phyloP scores from a whole-genome alignment of 1,284 basidiomycete genomes.

The Pseudozyma hubeiensis region DNA sequence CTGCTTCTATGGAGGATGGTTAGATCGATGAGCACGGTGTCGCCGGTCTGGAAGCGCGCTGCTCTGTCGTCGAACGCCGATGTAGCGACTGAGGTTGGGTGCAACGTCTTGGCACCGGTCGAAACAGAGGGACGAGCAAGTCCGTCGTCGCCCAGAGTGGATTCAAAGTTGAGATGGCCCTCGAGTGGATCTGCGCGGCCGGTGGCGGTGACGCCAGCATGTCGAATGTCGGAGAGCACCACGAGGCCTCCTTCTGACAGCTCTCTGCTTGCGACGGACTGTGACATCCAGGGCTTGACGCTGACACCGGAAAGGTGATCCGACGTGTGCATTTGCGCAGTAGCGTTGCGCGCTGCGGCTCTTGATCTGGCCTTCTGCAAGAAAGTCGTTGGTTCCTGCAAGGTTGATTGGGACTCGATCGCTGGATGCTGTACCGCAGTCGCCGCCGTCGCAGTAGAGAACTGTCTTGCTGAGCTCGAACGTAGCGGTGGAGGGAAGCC shows the following conservation, averaged over 20 bases:
- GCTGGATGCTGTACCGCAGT: not conserved
- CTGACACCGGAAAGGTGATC: not conserved
- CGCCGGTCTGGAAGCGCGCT: slow-evolving; percentile 14
- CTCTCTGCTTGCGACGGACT: slow-evolving; percentile 1
- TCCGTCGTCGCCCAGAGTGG: slow-evolving; percentile 26
- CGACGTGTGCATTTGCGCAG: not conserved
- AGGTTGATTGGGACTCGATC: not conserved
- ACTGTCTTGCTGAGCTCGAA: slow-evolving; percentile 10
- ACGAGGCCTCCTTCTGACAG: slow-evolving; percentile 11
- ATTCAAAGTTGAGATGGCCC: slow-evolving; percentile 11
- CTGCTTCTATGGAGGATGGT: slow-evolving; percentile 14
- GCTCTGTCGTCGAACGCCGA: not conserved
- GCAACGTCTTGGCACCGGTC: slow-evolving; percentile 16
- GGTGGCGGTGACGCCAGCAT: slow-evolving; percentile 5
- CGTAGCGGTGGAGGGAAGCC: slow-evolving; percentile 28
- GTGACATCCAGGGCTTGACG: slow-evolving; percentile 20
- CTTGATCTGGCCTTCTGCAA: slow-evolving; percentile 24
- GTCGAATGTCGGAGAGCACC: slow-evolving; percentile 24
- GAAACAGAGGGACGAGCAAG: slow-evolving; percentile 12
- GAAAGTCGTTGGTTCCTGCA: not conserved
- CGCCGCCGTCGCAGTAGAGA: slow-evolving; percentile 8
- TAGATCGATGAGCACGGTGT: slow-evolving; percentile 22
- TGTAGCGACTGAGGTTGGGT: slow-evolving; percentile 6
- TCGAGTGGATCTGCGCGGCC: not conserved
- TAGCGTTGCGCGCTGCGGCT: slow-evolving; percentile 5